Conservation (phyloP, 352 stramenopile species). For the Globisporangium spiculum region DNA sequence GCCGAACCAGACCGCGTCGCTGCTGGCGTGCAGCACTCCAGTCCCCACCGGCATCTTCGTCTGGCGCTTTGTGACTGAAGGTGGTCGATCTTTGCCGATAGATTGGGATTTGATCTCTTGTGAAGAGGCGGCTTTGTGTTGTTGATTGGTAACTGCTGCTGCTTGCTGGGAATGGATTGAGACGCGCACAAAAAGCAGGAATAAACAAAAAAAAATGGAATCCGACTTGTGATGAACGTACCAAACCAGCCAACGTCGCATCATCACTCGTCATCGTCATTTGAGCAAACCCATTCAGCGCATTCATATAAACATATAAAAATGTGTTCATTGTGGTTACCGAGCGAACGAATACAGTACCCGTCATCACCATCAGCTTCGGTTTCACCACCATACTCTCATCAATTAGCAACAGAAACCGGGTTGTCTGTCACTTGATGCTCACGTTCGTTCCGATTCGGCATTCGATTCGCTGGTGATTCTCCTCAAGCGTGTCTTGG, state of each 20-base stretch:
- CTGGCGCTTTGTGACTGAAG: not conserved
- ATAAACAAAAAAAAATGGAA: not conserved
- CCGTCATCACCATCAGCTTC: not conserved
- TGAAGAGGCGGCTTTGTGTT: constrained; percentile 5
- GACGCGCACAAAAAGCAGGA: not conserved
- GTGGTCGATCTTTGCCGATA: not conserved
- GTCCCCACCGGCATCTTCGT: constrained; percentile 8
- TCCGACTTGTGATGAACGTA: not conserved
- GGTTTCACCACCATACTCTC: not conserved
- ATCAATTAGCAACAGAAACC: not conserved
- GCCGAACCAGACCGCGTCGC: constrained; percentile 51
- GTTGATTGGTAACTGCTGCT: constrained; percentile 7
- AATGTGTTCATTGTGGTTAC: constrained; percentile 10
- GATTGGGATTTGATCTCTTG: not conserved
- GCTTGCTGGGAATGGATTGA: not conserved
- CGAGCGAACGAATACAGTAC: not conserved
- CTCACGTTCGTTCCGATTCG: not conserved
- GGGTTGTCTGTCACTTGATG: not conserved
- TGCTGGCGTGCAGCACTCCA: constrained; percentile 14
- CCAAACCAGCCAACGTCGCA: not conserved
- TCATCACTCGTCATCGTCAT: not conserved
- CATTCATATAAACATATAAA: constrained; percentile 1
- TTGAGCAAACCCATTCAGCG: not conserved
- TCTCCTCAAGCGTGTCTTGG: not conserved
- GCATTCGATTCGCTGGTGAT: not conserved